Conservation (phyloP, 2,329 filamentous ascomycete genomes). For the Penicillium concentricum region DNA sequence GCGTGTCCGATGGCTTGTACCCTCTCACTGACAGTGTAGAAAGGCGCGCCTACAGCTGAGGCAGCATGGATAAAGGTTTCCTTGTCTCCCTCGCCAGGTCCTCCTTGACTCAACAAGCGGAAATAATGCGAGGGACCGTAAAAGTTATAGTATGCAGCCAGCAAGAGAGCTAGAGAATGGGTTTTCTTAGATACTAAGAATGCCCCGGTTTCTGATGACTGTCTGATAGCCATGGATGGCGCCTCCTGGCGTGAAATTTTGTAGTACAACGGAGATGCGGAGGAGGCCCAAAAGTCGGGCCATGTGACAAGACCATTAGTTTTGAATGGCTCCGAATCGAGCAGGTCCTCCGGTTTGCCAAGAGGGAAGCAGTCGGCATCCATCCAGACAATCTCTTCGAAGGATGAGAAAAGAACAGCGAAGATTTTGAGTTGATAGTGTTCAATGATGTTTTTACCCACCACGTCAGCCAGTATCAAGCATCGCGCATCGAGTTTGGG, state of each 20-base stretch:
- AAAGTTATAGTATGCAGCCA: conserved; percentile 40
- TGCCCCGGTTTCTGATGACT: conserved; percentile 38
- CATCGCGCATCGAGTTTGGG: conserved; percentile 45
- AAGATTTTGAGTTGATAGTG: conserved; percentile 59
- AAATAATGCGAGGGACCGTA: conserved; percentile 40
- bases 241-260: conserved; percentile 39
- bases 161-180: conserved; percentile 34
- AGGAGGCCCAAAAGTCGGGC: conserved; percentile 55
- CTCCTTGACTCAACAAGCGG: conserved; percentile 40
- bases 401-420: conserved; percentile 58
- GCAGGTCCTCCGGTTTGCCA: conserved; percentile 47
- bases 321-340: conserved; percentile 53
- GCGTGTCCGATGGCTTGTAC: conserved; percentile 37
- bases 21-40: conserved; percentile 38
- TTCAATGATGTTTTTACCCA: conserved; percentile 40
- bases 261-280: conserved; percentile 46
- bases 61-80: conserved; percentile 41
- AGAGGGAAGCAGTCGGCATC: conserved; percentile 58
- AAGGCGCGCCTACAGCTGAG: conserved; percentile 32
- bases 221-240: conserved; percentile 34
- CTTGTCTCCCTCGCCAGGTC: conserved; percentile 40
- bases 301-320: conserved; percentile 56
- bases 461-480: conserved; percentile 44
- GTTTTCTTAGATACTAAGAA: conserved; percentile 40
- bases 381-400: conserved; percentile 59